Conservation (phyloP, 192 early-diverging fungal species). For the Coemansia brasiliensis region DNA sequence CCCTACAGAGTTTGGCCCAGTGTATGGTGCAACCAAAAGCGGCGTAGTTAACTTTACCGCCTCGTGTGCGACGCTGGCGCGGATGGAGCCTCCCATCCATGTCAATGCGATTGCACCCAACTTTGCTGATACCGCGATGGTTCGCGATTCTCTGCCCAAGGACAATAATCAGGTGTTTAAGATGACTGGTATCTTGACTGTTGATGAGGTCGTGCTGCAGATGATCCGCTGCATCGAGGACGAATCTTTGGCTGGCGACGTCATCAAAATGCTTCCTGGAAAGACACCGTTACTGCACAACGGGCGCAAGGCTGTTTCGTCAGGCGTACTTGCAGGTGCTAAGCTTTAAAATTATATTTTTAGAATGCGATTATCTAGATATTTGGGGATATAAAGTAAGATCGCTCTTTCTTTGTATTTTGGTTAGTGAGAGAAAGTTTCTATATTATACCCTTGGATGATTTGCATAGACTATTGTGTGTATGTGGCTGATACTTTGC, state of each 20-base stretch:
- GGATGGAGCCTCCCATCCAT: slow-evolving; percentile 47
- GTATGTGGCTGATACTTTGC: too few relatives aligned
- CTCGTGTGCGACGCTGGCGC: slow-evolving; percentile 46
- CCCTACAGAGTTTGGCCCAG: slow-evolving; percentile 59
- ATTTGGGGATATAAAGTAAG: background rate
- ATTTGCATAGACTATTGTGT: too few relatives aligned
- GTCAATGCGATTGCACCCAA: slow-evolving; percentile 68
- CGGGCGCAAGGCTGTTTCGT: slow-evolving; percentile 38
- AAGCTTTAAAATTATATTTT: slow-evolving; percentile 24
- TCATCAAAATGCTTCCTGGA: slow-evolving; percentile 44
- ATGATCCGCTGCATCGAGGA: slow-evolving; percentile 63
- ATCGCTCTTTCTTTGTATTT: too few relatives aligned
- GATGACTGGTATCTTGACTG: slow-evolving; percentile 33
- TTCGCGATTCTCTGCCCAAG: slow-evolving; percentile 18
- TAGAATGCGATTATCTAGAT: background rate
- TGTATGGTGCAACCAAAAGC: slow-evolving; percentile 77
- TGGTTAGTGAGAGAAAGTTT: too few relatives aligned
- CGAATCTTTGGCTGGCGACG: slow-evolving; percentile 56
- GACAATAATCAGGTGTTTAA: slow-evolving; percentile 18
- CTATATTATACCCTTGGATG: too few relatives aligned
- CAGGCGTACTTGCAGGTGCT: slow-evolving; percentile 22
- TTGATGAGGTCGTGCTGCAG: slow-evolving; percentile 59
- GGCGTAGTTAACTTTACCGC: slow-evolving; percentile 68
- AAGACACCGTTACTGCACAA: slow-evolving; percentile 33
- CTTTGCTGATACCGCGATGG: slow-evolving; percentile 59